A percentile compares a stretch with the other conserved stretches of the same genome.
Conservation (phyloP, 495 filamentous ascomycete species). For the Neurospora sublineolata region DNA sequence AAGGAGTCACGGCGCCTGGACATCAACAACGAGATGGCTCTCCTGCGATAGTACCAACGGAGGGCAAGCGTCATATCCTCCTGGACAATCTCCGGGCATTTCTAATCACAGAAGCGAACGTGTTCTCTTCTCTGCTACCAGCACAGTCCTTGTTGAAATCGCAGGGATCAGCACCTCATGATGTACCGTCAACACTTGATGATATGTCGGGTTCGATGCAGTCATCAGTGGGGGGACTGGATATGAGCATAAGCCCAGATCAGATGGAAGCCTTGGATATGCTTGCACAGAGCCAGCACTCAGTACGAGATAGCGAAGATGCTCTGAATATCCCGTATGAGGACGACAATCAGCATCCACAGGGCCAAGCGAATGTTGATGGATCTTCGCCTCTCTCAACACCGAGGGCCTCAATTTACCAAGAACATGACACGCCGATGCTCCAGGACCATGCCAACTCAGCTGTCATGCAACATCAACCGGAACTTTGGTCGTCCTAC, state of each 20-base stretch:
- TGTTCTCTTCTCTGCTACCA: constrained; percentile 55
- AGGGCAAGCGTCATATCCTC: constrained; percentile 54
- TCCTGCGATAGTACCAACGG: constrained; percentile 27
- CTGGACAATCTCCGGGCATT: constrained; percentile 51
- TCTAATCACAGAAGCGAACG: constrained; percentile 59
- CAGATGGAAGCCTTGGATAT: constrained; percentile 12
- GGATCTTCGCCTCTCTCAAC: constrained; percentile 31
- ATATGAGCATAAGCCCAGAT: constrained; percentile 10
- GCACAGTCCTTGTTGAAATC: constrained; percentile 50
- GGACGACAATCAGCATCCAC: constrained; percentile 14
- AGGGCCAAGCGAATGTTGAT: constrained; percentile 4
- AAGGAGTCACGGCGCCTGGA: constrained; percentile 43
- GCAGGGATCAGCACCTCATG: neutral
- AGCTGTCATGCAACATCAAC: constrained; percentile 15
- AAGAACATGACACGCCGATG: constrained; percentile 5
- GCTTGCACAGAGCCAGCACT: constrained; percentile 21
- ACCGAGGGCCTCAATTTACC: constrained; percentile 31
- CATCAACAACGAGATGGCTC: constrained; percentile 18
- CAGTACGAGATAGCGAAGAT: constrained; percentile 34
- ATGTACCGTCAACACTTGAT: neutral
- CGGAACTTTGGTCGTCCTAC: constrained; percentile 18
- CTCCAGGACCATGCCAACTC: constrained; percentile 23
- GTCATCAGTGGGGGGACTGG: neutral
- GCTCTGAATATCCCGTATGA: constrained; percentile 41
- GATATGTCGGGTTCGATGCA: constrained; percentile 16